Base-by-base conservation (phyloP, 2,329 filamentous ascomycete genomes). In the Fusarium chaquense region DNA sequence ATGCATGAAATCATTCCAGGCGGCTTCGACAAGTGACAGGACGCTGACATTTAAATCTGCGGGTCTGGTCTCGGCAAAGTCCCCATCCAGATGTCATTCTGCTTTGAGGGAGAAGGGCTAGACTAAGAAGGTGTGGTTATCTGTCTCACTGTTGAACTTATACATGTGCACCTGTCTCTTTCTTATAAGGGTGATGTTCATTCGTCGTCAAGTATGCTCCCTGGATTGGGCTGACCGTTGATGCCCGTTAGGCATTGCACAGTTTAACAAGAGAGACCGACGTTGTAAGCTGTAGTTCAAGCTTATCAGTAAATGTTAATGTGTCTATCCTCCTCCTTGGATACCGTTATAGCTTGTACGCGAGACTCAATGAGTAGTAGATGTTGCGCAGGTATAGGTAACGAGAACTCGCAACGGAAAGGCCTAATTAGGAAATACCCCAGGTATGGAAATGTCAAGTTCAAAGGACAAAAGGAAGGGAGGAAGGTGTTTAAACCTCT, bases 211-310 rank as follows among this genome's bases (percentile, higher is more conserved):
- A 45, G 51, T 44, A 63, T 67, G 24, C 53, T 67, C 47, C 63
- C 13, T 50, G 41, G 11, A 28, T 22, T 15, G 41, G 61, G 47
- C 35, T 46, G 58, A 38, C 63, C 35, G 47, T 54, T 68, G 43
- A 65, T 59, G 65, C 49, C 67, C 50, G 58, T 57, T 44, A 61
- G 54, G 44, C 46, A 52, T 46, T 32, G 49, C 58, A 64, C 64
- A 64, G 49, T 58, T 59, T 38, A 55, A 50, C 41, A 49, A 46
- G 10, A 26, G 6, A 9, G 41, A 22, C 8, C 2, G 41, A 30
- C 16, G 3, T 22, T 38, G 24, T n/a, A 46, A 47, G 43, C 6
- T 35, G n/a, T 26, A n/a, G 15, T 46, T 46, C 16, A 8, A 49
- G 15, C 30, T n/a, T 51, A 8, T 12, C 26, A 51, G 38, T 20